phyloP scores from a whole-genome alignment of 2,329 filamentous ascomycete genomes.

The Diaporthe helianthi region DNA sequence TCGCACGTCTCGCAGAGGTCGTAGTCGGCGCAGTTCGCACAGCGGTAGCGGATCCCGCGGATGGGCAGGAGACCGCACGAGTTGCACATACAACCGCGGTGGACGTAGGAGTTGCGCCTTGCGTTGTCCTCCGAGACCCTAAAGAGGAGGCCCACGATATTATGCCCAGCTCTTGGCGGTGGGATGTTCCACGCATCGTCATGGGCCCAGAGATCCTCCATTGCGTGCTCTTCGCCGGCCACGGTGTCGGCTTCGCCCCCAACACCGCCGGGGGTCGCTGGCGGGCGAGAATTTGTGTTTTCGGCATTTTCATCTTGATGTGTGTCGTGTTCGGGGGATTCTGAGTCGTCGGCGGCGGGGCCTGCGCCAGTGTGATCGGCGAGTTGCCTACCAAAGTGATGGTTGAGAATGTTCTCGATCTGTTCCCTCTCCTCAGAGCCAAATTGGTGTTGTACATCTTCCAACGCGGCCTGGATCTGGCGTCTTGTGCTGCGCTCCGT shows the following conservation, averaged over 20 bases:
- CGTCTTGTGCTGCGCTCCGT: conserved; percentile 33
- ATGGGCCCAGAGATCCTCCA: conserved; percentile 60
- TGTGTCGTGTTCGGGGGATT: conserved; percentile 48
- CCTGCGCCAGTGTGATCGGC: conserved; percentile 33
- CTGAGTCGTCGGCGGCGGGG: conserved; percentile 49
- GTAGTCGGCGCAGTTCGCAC: conserved; percentile 94
- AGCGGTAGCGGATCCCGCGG: conserved; percentile 89
- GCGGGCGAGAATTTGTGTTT: conserved; percentile 34
- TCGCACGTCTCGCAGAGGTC: conserved; percentile 96
- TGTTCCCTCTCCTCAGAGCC: conserved; percentile 30
- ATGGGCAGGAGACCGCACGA: conserved; percentile 88
- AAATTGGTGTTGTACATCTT: conserved; percentile 36
- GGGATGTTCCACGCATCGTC: conserved; percentile 48
- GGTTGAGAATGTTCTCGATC: conserved; percentile 30
- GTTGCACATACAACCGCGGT: conserved; percentile 92
- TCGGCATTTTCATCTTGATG: conserved; percentile 52
- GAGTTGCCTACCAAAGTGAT: conserved; percentile 21
- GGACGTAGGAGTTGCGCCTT: conserved; percentile 85
- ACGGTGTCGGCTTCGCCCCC: conserved; percentile 41
- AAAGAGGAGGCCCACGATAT: conserved; percentile 85
- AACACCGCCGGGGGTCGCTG: conserved; percentile 47
- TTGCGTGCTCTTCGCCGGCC: conserved; percentile 47
- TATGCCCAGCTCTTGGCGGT: conserved; percentile 69
- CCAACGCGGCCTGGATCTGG: conserved; percentile 43
- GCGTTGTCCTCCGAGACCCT: conserved; percentile 94